Conservation (phyloP, 2,329 filamentous ascomycete species). For the Alternaria viburni region DNA sequence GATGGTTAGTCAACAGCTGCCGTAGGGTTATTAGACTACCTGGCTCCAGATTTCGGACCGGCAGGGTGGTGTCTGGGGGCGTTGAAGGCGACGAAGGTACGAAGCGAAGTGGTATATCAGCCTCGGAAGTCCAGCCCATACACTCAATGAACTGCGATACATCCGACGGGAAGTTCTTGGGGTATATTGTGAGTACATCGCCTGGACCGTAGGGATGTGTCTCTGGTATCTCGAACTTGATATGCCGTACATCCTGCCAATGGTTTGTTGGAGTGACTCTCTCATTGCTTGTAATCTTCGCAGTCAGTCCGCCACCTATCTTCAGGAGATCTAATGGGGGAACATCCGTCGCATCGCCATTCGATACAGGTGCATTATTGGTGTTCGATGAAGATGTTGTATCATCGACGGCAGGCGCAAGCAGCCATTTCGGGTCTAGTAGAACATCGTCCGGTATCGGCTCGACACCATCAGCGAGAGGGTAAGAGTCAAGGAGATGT, state of each 20-base stretch:
- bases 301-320: conserved; percentile 63
- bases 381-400: background rate
- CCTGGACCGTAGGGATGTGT: conserved; percentile 68
- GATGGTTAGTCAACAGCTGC: conserved; percentile 76
- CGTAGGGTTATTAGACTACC: conserved; percentile 67
- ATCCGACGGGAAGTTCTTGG: conserved; percentile 84
- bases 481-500: conserved; percentile 70
- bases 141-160: conserved; percentile 78
- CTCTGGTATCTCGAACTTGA: conserved; percentile 64
- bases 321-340: conserved; percentile 60
- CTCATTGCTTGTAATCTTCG: conserved; percentile 68
- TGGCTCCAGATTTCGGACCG: conserved; percentile 49
- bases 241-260: conserved; percentile 91
- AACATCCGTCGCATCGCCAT: conserved; percentile 13
- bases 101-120: conserved; percentile 71
- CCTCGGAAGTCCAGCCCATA: conserved; percentile 78
- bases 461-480: conserved; percentile 68
- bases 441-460: conserved; percentile 77
- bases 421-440: conserved; percentile 75
- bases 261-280: conserved; percentile 77
- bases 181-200: conserved; percentile 80
- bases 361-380: background rate
- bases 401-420: conserved; percentile 51
- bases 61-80: conserved; percentile 47
- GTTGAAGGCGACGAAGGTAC: conserved; percentile 39